These are phyloP conservation scores for Canna indica DNA, from an alignment of 176 grass and related monocot species.

Conservation along the genomic window DNA sequence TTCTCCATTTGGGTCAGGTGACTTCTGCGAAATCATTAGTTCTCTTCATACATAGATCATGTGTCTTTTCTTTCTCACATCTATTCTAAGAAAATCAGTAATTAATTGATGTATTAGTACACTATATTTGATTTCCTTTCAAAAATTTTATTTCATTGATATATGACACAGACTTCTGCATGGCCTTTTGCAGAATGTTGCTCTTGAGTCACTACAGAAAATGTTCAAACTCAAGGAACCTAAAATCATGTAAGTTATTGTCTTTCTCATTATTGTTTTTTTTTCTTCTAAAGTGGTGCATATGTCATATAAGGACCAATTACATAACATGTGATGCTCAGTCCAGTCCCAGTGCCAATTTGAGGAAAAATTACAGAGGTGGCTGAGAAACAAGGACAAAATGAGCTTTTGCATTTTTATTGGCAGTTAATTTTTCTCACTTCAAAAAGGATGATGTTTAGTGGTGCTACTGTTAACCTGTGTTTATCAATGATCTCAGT, in stretches of 20 bases:
- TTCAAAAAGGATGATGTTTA: no score
- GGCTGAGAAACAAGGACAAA: background rate
- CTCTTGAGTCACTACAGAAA: constrained; percentile 47
- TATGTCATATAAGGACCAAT: background rate
- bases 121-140: background rate
- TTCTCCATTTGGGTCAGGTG: constrained; percentile 96
- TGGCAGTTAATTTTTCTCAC: no score
- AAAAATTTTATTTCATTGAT: background rate
- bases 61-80: background rate
- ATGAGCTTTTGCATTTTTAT: background rate
- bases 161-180: background rate
- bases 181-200: constrained; percentile 50
- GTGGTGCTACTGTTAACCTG: background rate
- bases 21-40: constrained; percentile 17
- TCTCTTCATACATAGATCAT: background rate
- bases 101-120: constrained; percentile 11
- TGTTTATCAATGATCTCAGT: background rate
- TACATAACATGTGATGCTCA: background rate
- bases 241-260: constrained; percentile 27
- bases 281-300: constrained; percentile 2
- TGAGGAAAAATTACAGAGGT: background rate
- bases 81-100: background rate
- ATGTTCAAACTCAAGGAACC: constrained; percentile 52
- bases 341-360: background rate
- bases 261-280: background rate